phyloP scores from a whole-genome alignment of 2,329 filamentous ascomycete species.

The Hymenoscyphus occultus region DNA sequence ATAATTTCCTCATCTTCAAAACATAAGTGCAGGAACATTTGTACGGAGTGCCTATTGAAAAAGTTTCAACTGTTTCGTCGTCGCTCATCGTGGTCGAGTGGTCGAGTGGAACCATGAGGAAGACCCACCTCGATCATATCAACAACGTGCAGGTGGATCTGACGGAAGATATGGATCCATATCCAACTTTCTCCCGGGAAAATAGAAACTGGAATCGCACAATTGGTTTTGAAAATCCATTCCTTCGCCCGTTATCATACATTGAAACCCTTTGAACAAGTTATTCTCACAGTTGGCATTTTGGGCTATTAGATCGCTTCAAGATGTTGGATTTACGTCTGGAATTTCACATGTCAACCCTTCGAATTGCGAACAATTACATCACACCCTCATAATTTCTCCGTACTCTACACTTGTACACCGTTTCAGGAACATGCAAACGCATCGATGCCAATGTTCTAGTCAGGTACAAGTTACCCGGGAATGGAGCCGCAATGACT shows the following conservation, averaged over 20 bases:
- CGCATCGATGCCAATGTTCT: background rate
- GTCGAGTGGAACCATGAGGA: too few species aligned
- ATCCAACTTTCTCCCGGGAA: background rate
- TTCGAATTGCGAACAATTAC: background rate
- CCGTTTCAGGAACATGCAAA: background rate
- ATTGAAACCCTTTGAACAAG: background rate
- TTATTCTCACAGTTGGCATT: background rate
- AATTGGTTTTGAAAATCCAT: background rate
- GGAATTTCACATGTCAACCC: background rate
- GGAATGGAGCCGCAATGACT: slow-evolving; percentile 1
- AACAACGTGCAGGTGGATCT: background rate
- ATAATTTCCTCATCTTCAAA: too few species aligned
- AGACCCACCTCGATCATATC: too few species aligned
- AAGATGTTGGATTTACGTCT: background rate
- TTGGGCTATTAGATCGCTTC: background rate
- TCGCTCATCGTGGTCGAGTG: too few species aligned
- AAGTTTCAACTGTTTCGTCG: too few species aligned
- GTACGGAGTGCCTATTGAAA: too few species aligned
- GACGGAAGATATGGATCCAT: background rate
- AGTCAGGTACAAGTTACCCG: background rate
- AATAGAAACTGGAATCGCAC: background rate
- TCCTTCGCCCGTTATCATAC: background rate
- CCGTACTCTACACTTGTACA: background rate
- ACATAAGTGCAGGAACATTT: too few species aligned
- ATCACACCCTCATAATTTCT: background rate